A percentile compares a stretch with the other conserved stretches of the same genome.
These are phyloP conservation scores for Neurospora sp. DNA, from an alignment of 495 filamentous ascomycete genomes.

Conservation along the genomic window DNA sequence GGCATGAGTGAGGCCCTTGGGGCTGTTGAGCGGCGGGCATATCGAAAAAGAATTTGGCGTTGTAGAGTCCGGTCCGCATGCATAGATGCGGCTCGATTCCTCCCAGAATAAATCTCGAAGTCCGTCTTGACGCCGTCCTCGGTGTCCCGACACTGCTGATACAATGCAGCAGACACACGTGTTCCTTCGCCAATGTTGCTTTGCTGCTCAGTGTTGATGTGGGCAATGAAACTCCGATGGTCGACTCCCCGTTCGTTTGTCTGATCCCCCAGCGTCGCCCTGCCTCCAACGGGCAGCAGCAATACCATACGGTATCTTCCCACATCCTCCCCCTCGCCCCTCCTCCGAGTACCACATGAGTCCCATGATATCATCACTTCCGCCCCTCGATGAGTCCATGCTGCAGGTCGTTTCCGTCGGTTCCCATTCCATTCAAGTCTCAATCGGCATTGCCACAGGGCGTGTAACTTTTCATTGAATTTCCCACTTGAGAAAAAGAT, in stretches of 20 bases:
- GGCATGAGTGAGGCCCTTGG: neutral
- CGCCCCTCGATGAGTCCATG: neutral
- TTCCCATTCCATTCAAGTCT: neutral
- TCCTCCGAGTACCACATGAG: neutral
- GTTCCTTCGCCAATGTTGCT: neutral
- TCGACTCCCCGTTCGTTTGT: neutral
- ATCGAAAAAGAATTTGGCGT: neutral
- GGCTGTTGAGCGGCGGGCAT: neutral
- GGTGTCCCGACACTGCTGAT: neutral
- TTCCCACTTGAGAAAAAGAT: conserved; percentile 6
- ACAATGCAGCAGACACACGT: neutral
- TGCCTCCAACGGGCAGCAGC: neutral
- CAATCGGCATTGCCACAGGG: neutral
- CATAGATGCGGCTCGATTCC: neutral
- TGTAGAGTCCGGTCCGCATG: neutral
- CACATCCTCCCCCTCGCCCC: neutral
- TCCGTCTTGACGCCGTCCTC: neutral
- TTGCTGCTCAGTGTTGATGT: neutral
- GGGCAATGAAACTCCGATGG: neutral
- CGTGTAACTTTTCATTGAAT: neutral
- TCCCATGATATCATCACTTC: neutral
- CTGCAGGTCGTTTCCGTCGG: neutral
- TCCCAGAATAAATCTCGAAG: neutral
- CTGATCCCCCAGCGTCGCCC: neutral
- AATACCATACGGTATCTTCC: neutral